A percentile compares a stretch with the other conserved stretches of the same genome.
These are phyloP conservation scores for Helotiales sp. DNA, from an alignment of 2,329 filamentous ascomycete genomes.

Conservation along the genomic window DNA sequence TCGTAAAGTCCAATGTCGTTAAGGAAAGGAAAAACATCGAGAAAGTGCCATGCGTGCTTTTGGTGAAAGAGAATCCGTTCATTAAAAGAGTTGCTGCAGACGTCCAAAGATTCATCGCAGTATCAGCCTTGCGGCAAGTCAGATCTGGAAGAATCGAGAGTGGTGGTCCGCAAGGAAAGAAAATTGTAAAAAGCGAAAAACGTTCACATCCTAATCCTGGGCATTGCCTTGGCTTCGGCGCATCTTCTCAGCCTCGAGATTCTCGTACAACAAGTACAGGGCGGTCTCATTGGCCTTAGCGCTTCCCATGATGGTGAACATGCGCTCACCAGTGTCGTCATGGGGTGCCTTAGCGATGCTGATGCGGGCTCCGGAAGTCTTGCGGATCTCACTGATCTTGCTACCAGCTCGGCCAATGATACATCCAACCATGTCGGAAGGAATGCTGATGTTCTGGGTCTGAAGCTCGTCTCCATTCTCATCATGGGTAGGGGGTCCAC, in stretches of 20 bases:
- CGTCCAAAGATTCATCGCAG: conserved; percentile 51
- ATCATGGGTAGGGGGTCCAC: conserved; percentile 85
- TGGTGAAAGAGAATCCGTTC: conserved; percentile 40
- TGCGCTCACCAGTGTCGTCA: conserved; percentile 95
- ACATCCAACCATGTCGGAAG: conserved; percentile 99
- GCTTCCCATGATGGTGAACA: conserved; percentile 99
- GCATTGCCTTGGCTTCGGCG: conserved; percentile 78
- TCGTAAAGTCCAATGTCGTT: conserved; percentile 45
- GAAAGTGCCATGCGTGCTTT: conserved; percentile 44
- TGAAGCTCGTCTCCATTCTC: conserved; percentile 98
- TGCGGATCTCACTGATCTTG: conserved; percentile 99
- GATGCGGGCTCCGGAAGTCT: conserved; percentile 94
- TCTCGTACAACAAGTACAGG: conserved; percentile 95
- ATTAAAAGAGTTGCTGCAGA: conserved; percentile 42
- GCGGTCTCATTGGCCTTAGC: conserved; percentile 94
- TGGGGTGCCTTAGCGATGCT: conserved; percentile 96
- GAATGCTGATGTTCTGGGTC: conserved; percentile 99
- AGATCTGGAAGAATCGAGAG: conserved; percentile 59
- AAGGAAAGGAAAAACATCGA: conserved; percentile 41
- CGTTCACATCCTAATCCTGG: conserved; percentile 40
- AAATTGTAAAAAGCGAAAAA: conserved; percentile 44
- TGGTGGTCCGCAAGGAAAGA: conserved; percentile 57
- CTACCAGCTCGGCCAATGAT: conserved; percentile 94
- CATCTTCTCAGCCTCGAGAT: conserved; percentile 98
- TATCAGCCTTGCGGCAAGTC: conserved; percentile 66